Evolutionary conservation across 192 early-diverging fungal species (phyloP).

Genomic region (Geranomyces michiganensis): DNA sequence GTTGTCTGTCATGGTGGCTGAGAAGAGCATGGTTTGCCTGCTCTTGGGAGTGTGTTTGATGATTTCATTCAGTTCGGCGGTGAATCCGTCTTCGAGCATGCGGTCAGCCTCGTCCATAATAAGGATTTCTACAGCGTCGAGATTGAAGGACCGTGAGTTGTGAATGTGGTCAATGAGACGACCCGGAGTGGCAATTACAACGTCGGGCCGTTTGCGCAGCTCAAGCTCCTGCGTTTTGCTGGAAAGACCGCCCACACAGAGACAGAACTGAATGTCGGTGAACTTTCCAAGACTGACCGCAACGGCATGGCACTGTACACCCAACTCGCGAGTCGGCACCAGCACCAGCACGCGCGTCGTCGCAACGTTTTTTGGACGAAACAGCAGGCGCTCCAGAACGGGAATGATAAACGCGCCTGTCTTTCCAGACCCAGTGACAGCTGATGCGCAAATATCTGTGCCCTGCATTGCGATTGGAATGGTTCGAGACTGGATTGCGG

Average conservation of each 20-base stretch:
- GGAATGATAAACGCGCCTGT: conserved; percentile 97
- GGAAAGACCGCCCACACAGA: conserved; percentile 90
- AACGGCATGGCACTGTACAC: conserved; percentile 94
- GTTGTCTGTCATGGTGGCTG: conserved; percentile 99
- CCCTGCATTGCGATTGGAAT: conserved; percentile 95
- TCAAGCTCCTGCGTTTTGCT: conserved; percentile 87
- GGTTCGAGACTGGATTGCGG: conserved; percentile 87
- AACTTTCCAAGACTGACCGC: conserved; percentile 82
- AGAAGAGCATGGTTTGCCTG: conserved; percentile 98
- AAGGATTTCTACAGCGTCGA: conserved; percentile 91
- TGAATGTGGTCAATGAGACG: conserved; percentile 96
- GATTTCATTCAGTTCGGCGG: conserved; percentile 94
- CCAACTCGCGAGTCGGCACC: conserved; percentile 97
- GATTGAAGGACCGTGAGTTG: conserved; percentile 85
- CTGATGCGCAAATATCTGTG: conserved; percentile 97
- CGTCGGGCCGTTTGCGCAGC: conserved; percentile 81
- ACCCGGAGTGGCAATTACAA: conserved; percentile 97
- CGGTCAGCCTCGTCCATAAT: conserved; percentile 99
- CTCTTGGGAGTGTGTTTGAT: conserved; percentile 81
- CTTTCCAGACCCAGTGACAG: conserved; percentile 98
- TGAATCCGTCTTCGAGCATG: conserved; percentile 98
- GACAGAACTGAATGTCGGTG: conserved; percentile 82
- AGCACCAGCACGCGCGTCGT: conserved; percentile 87
- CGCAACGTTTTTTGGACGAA: conserved; percentile 77
- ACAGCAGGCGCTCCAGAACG: conserved; percentile 91